Conservation (phyloP, 106 monocot genomes). For the Dactylorhiza incarnata region DNA sequence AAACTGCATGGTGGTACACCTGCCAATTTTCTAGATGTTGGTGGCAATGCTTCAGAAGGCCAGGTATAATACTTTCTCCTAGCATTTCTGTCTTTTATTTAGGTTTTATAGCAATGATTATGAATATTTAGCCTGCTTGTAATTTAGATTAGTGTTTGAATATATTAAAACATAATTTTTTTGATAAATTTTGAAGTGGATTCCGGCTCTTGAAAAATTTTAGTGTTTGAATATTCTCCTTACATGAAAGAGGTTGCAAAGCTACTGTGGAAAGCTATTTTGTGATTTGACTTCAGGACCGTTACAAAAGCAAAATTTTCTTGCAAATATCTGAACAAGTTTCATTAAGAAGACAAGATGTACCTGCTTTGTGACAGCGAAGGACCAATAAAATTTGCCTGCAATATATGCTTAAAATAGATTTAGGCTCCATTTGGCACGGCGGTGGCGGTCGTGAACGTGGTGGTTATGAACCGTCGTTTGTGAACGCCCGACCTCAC, state of each 20-base stretch:
- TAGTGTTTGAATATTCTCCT: too few relatives aligned
- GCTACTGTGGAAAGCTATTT: background rate
- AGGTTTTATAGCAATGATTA: background rate
- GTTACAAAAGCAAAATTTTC: too few relatives aligned
- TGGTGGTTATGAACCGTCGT: too few relatives aligned
- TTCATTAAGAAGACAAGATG: background rate
- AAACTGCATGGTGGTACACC: conserved; percentile 96
- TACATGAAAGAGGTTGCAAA: background rate
- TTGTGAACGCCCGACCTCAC: too few relatives aligned
- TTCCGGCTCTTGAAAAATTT: background rate
- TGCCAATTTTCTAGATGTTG: conserved; percentile 92
- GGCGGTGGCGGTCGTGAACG: too few relatives aligned
- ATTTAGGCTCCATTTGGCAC: too few relatives aligned
- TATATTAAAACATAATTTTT: background rate
- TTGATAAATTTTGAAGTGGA: background rate
- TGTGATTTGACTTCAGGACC: background rate
- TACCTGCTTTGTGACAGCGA: background rate
- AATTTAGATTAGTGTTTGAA: background rate
- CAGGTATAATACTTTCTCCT: conserved; percentile 44
- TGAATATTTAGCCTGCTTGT: background rate
- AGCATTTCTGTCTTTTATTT: background rate
- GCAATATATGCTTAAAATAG: too few relatives aligned
- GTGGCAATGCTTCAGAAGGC: conserved; percentile 93
- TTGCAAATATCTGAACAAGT: too few relatives aligned
- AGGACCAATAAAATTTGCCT: too few relatives aligned